Conservation (phyloP, 139 green algal genomes). For the Micromonas commoda region DNA sequence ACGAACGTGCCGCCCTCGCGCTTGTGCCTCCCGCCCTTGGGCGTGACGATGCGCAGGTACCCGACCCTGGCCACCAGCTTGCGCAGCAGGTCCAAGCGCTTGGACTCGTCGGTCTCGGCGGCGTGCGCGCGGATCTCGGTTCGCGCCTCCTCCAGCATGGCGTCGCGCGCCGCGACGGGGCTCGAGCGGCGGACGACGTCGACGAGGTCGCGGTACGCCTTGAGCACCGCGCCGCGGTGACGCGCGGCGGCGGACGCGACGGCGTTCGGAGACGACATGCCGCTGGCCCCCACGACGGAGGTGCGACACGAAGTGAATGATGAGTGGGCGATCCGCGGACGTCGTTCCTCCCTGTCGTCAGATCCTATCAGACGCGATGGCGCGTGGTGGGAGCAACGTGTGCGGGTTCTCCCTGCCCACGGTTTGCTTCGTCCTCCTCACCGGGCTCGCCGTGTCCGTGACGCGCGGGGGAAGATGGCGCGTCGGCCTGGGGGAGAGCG, state of each 20-base stretch:
- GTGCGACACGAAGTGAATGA: not conserved
- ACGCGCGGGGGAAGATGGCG: too few species aligned
- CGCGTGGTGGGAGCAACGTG: too few species aligned
- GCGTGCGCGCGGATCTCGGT: conserved; percentile 29
- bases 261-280: not conserved
- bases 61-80: conserved; percentile 48
- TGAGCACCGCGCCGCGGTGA: not conserved
- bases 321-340: not conserved
- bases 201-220: conserved; percentile 1
- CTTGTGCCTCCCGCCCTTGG: not conserved
- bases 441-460: too few species aligned
- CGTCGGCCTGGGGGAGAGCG: too few species aligned
- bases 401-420: too few species aligned
- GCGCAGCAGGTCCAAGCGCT: conserved; percentile 45
- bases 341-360: too few species aligned
- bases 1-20: not conserved
- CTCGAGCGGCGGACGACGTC: not conserved
- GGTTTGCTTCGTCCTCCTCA: too few species aligned
- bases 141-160: conserved; percentile 33
- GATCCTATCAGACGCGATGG: too few species aligned
- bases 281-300: too few species aligned
- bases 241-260: not conserved
- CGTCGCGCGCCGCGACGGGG: not conserved
- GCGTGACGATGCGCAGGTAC: conserved; percentile 53
- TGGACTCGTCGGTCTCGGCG: conserved; percentile 29